Conservation (phyloP, 2,329 filamentous ascomycete species). For the Geoglossum cookeanum region DNA sequence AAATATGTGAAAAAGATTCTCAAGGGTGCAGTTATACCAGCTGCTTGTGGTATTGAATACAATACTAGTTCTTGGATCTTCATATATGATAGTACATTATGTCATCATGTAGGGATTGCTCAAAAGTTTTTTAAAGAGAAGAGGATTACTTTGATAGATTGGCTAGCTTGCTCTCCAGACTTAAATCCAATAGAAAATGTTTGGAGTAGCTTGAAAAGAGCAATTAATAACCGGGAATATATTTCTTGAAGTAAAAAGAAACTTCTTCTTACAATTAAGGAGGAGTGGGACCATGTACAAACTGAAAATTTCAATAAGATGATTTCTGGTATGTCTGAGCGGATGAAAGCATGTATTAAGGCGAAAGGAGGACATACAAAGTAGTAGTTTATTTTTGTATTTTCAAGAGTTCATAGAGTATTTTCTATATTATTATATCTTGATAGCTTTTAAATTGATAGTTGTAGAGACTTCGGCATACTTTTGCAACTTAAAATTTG, state of each 20-base stretch:
- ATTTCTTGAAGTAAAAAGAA: neutral
- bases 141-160: constrained; percentile 8
- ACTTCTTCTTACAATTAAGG: neutral
- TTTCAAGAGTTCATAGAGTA: too few species aligned
- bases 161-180: constrained; percentile 10
- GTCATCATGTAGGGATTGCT: neutral
- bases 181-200: constrained; percentile 13
- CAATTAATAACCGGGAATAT: neutral
- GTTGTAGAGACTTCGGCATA: too few species aligned
- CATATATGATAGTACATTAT: neutral
- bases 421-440: too few species aligned
- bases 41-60: too few species aligned
- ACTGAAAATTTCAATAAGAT: neutral
- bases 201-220: constrained; percentile 5
- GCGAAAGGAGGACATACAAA: neutral
- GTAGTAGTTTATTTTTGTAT: neutral
- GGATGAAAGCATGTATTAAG: neutral
- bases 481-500: too few species aligned
- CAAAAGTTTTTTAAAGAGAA: constrained; percentile 6
- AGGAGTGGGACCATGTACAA: neutral
- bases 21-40: too few species aligned
- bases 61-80: neutral
- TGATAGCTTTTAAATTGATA: too few species aligned
- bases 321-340: neutral
- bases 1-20: too few species aligned